Percentiles rank a stretch among this genome's conserved stretches.
Conservation (phyloP, 106 monocot genomes). For the Vanilla planifolia region DNA sequence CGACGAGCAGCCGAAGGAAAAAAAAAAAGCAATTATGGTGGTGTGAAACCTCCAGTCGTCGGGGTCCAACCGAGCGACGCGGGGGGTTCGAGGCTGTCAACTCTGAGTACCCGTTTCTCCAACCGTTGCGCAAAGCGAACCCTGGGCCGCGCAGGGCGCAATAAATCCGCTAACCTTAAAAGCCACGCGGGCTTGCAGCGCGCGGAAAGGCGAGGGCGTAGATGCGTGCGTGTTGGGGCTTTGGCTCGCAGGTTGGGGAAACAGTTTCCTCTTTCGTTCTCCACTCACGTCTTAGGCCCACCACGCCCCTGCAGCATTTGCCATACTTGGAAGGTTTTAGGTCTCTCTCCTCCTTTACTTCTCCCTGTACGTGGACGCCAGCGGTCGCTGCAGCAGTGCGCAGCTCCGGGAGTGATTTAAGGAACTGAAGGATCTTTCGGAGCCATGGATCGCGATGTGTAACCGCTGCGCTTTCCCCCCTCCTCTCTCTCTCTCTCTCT, state of each 20-base stretch:
- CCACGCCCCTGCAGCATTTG: neutral
- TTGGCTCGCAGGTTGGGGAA: neutral
- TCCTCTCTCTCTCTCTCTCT: neutral
- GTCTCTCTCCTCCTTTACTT: constrained; percentile 4
- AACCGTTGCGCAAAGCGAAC: neutral
- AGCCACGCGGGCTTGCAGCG: neutral
- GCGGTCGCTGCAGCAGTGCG: neutral
- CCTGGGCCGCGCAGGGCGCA: constrained; percentile 4
- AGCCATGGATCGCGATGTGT: constrained; percentile 3
- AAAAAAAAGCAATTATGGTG: no score
- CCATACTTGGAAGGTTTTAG: constrained; percentile 2
- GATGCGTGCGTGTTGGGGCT: neutral
- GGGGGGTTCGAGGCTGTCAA: constrained; percentile 6
- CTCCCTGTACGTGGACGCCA: neutral
- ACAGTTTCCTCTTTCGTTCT: constrained; percentile 9
- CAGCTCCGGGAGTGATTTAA: constrained; percentile 1
- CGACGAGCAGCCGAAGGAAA: no score
- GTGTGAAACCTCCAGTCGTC: no score
- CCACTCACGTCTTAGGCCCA: neutral
- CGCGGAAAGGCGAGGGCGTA: neutral
- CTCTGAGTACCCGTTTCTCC: neutral
- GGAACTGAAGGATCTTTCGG: constrained; percentile 1
- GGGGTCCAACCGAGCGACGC: no score
- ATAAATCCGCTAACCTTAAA: constrained; percentile 7
- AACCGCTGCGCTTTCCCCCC: neutral